phyloP scores from a whole-genome alignment of 805 yeast genomes.

The Candida ortonii region DNA sequence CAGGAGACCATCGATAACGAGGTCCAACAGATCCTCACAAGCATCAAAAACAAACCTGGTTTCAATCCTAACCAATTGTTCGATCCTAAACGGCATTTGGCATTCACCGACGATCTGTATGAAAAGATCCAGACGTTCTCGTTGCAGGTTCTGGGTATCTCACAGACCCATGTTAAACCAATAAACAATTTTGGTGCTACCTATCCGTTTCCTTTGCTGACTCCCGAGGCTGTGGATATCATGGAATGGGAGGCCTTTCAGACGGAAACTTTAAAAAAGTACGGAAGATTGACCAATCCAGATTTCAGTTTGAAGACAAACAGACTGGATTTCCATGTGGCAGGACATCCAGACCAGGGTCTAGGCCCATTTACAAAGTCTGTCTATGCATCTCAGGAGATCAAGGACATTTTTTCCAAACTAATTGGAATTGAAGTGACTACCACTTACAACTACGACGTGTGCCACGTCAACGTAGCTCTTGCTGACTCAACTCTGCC shows the following conservation, averaged over 20 bases:
- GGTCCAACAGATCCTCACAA: conserved; percentile 17
- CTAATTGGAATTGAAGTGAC: conserved; percentile 51
- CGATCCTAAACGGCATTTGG: conserved; percentile 38
- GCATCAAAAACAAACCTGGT: conserved; percentile 13
- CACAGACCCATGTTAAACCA: conserved; percentile 35
- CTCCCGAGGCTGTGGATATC: conserved; percentile 54
- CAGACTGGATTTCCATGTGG: conserved; percentile 42
- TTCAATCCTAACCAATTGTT: conserved; percentile 28
- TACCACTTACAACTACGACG: conserved; percentile 48
- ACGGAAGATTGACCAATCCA: conserved; percentile 40
- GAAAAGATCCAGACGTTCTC: conserved; percentile 37
- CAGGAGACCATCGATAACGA: conserved; percentile 27
- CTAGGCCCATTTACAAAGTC: conserved; percentile 44
- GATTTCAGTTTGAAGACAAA: conserved; percentile 28
- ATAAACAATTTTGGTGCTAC: conserved; percentile 42
- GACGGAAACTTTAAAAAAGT: conserved; percentile 40
- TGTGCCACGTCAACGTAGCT: conserved; percentile 50
- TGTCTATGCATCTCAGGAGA: conserved; percentile 53
- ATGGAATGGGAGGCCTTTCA: conserved; percentile 52
- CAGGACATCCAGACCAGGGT: conserved; percentile 45
- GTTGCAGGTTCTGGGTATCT: conserved; percentile 36
- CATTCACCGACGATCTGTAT: conserved; percentile 37
- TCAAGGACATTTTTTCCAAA: conserved; percentile 43
- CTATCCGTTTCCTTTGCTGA: conserved; percentile 57
- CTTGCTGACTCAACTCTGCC: conserved; percentile 29